These are phyloP conservation scores for Candida sp. DNA, from an alignment of 1,139 yeast genomes.

Conservation along the genomic window DNA sequence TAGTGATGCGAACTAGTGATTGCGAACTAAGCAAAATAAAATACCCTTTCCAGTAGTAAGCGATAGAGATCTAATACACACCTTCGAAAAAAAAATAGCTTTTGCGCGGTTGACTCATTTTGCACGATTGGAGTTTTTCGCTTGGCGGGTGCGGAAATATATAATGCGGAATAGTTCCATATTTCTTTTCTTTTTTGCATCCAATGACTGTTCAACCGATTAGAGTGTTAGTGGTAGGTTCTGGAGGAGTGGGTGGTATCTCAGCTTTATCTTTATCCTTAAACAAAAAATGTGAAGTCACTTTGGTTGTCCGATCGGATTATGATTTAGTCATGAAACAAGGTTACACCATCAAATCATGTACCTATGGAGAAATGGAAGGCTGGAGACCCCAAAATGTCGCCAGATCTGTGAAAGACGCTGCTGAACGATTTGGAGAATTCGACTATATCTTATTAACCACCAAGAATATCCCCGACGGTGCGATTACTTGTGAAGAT, in stretches of 20 bases:
- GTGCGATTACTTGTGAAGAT: slow-evolving; percentile 50
- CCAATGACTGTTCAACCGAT: slow-evolving; percentile 12
- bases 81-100: no score
- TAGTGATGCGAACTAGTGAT: no score
- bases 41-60: no score
- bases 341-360: slow-evolving; percentile 62
- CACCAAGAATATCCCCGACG: slow-evolving; percentile 75
- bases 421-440: slow-evolving; percentile 37
- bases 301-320: slow-evolving; percentile 65
- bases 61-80: no score
- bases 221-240: slow-evolving; percentile 37
- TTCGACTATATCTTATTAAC: slow-evolving; percentile 68
- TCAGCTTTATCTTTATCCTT: slow-evolving; percentile 57
- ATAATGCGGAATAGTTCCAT: neutral
- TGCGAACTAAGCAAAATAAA: no score
- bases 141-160: no score
- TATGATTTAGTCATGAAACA: slow-evolving; percentile 46
- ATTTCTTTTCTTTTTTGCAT: slow-evolving; percentile 2
- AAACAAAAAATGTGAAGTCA: slow-evolving; percentile 47
- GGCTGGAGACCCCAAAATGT: slow-evolving; percentile 54
- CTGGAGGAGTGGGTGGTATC: slow-evolving; percentile 66
- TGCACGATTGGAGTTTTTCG: no score
- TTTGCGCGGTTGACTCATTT: no score
- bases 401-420: slow-evolving; percentile 42
- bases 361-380: slow-evolving; percentile 54